Evolutionary conservation across 306 rosid genomes (phyloP).

Genomic region (Rubus parviflorus): DNA sequence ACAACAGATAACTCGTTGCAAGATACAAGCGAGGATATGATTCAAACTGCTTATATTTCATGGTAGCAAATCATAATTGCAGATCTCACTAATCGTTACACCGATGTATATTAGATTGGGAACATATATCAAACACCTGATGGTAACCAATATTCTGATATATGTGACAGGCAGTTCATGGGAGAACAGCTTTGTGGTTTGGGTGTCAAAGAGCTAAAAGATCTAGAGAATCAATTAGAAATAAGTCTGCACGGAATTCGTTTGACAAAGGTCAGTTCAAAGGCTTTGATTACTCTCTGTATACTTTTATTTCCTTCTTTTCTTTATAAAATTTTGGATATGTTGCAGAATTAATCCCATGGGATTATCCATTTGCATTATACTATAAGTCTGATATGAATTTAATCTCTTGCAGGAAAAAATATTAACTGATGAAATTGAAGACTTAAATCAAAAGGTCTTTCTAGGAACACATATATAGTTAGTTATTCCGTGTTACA

Average conservation of each 20-base stretch:
- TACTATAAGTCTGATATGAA: background rate
- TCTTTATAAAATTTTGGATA: background rate
- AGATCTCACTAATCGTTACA: no score
- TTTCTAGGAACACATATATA: slow-evolving; percentile 1
- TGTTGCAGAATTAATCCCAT: background rate
- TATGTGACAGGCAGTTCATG: slow-evolving; percentile 50
- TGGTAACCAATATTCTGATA: slow-evolving; percentile 5
- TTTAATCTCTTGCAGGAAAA: slow-evolving; percentile 37
- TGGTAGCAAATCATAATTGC: background rate
- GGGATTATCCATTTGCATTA: background rate
- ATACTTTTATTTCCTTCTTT: background rate
- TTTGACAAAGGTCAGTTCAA: slow-evolving; percentile 52
- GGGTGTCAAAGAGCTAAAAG: slow-evolving; percentile 51
- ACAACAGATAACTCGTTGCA: background rate
- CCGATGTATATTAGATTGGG: background rate
- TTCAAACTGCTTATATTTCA: background rate
- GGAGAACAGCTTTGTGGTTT: slow-evolving; percentile 67
- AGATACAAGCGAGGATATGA: background rate
- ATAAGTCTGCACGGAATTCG: slow-evolving; percentile 60
- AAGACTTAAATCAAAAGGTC: slow-evolving; percentile 41
- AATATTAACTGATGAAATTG: slow-evolving; percentile 33
- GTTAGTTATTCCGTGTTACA: background rate
- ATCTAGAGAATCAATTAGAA: slow-evolving; percentile 65
- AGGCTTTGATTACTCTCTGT: background rate
- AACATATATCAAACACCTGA: background rate